Conservation (phyloP, 495 filamentous ascomycete genomes). For the Aspergillus olivimuriae region DNA sequence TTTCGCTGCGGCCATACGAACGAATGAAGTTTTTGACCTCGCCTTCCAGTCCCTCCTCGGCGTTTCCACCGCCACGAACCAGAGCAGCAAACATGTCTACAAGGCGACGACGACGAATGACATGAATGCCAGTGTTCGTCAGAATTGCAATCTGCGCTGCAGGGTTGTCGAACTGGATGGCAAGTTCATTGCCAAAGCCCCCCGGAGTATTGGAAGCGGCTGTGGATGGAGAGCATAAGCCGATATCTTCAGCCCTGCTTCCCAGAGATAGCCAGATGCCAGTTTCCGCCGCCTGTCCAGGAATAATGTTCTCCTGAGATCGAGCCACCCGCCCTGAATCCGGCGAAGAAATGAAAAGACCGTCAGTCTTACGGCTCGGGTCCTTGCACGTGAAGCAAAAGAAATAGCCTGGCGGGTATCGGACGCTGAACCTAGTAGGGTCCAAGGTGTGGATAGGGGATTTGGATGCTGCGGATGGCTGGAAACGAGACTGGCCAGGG, state of each 20-base stretch:
- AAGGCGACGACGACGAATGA: slow-evolving; percentile 73
- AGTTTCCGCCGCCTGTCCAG: slow-evolving; percentile 56
- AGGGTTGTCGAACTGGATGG: slow-evolving; percentile 82
- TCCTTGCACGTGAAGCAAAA: slow-evolving; percentile 66
- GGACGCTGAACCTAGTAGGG: slow-evolving; percentile 49
- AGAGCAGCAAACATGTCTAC: slow-evolving; percentile 89
- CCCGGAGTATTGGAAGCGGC: slow-evolving; percentile 59
- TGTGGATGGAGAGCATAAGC: slow-evolving; percentile 63
- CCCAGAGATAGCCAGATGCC: slow-evolving; percentile 67
- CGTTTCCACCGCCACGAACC: slow-evolving; percentile 61
- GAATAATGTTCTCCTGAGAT: slow-evolving; percentile 44
- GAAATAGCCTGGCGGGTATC: slow-evolving; percentile 87
- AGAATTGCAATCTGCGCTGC: slow-evolving; percentile 81
- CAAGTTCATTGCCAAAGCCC: slow-evolving; percentile 92
- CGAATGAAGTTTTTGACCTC: slow-evolving; percentile 76
- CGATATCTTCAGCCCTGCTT: slow-evolving; percentile 67
- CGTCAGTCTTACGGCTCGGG: slow-evolving; percentile 45
- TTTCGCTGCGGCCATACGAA: slow-evolving; percentile 79
- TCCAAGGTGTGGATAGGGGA: slow-evolving; percentile 41
- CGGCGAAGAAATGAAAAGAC: slow-evolving; percentile 77
- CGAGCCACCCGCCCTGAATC: slow-evolving; percentile 74
- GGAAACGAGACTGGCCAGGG: slow-evolving; percentile 22
- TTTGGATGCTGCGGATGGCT: slow-evolving; percentile 22
- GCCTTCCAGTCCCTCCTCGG: slow-evolving; percentile 71
- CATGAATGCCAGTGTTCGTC: slow-evolving; percentile 81